A percentile compares a stretch with the other conserved stretches of the same genome.
Conservation (phyloP, 768 basidiomycete genomes). For the Polyporus arcularius region DNA sequence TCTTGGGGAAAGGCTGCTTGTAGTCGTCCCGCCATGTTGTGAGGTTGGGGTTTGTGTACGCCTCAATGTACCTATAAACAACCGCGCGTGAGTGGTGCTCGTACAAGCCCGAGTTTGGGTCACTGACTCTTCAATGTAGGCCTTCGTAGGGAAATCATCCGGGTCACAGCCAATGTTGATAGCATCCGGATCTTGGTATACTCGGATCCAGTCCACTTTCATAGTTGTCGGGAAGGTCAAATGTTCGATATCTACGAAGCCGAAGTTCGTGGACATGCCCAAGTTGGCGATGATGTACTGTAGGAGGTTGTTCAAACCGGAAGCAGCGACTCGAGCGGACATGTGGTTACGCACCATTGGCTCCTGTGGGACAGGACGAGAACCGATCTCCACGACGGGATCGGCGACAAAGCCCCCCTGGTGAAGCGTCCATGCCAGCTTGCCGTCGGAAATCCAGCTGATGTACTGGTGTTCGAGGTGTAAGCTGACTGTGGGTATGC, state of each 20-base stretch:
- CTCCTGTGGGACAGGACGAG: conserved; percentile 77
- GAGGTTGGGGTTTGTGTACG: conserved; percentile 70
- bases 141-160: conserved; percentile 65
- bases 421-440: conserved; percentile 71
- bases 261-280: conserved; percentile 67
- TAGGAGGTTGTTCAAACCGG: background rate
- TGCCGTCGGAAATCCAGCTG: conserved; percentile 69
- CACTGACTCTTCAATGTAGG: conserved; percentile 74
- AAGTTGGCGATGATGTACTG: conserved; percentile 59
- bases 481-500: conserved; percentile 46
- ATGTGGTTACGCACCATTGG: conserved; percentile 63
- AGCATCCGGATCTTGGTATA: conserved; percentile 58
- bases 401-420: conserved; percentile 63
- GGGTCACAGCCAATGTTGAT: conserved; percentile 74
- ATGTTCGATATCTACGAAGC: conserved; percentile 55
- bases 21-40: conserved; percentile 51
- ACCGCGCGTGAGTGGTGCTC: background rate
- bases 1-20: conserved; percentile 52
- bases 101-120: background rate
- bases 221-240: conserved; percentile 57
- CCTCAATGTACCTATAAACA: conserved; percentile 56
- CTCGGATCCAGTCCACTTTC: conserved; percentile 82
- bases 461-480: conserved; percentile 67
- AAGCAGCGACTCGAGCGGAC: background rate
- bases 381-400: conserved; percentile 56